Evolutionary conservation across 1,284 basidiomycete genomes (phyloP), one percentile per base, ranked within the genome.

Genomic region (Rhodotorula sp.): DNA sequence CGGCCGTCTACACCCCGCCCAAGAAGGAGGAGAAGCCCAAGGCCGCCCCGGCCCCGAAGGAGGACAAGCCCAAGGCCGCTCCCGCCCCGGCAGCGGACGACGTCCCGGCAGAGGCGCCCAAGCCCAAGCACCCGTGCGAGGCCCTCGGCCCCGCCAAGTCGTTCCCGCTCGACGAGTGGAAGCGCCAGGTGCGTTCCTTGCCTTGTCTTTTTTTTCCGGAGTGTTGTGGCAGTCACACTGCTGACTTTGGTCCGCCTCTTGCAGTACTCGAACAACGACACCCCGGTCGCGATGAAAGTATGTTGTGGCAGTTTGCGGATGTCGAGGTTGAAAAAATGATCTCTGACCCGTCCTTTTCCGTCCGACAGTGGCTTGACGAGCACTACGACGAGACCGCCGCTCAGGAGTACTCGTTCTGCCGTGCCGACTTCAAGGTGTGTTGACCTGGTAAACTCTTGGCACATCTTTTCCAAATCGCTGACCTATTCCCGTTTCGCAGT

Each of bases 71-170:
- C 18, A 60, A 61, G 51, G 82, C 83, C 54, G 82, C 83, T 8
- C 78, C 84, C 49, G 87, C 84, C 82, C 86, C 87, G 52, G 88
- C 87, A 26, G 88, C 87, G 76, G 84, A 86, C 62, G 80, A 80
- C 67, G 84, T 84, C 72, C 86, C 87, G 68, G 87, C 88, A 80
- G 39, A 43, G 39, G 81, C 77, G 57, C 88, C 89, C 78, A 90
- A 96, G 84, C 86, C 85, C 70, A 95, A 95, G 88, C 97, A 97
- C 87, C 95, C 95, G 47, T 89, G 97, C 65, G 96, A 97, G 75
- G 58, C 64, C 31, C 61, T 63, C 54, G 59, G 52, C 34, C 57
- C 46, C 26, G 48, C 54, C 34, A 4, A 46, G 54, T 57, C 67
- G 10, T 63, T 62, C 56, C 56, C 57, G 31, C n/a, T 63, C 16